Percentiles rank a stretch among this genome's conserved stretches.
Conservation (phyloP, 768 basidiomycete species). For the Crepidotus variabilis region DNA sequence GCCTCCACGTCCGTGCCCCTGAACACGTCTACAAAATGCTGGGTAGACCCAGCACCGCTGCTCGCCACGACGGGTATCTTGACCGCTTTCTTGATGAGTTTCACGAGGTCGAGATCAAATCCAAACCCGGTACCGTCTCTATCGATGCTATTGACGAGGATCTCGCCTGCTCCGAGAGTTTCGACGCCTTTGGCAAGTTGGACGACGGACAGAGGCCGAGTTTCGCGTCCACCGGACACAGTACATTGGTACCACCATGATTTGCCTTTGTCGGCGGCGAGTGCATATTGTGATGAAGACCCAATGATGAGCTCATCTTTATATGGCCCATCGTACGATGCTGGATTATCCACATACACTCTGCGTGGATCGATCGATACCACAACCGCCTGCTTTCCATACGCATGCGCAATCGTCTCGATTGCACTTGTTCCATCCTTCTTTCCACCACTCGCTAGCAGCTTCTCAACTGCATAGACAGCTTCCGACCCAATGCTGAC, state of each 20-base stretch:
- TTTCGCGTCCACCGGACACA: constrained; percentile 87
- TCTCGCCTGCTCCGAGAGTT: constrained; percentile 88
- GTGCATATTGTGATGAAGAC: constrained; percentile 27
- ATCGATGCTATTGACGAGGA: constrained; percentile 94
- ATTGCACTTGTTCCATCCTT: constrained; percentile 81
- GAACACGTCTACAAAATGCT: constrained; percentile 91
- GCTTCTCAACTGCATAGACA: constrained; percentile 86
- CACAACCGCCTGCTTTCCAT: constrained; percentile 96
- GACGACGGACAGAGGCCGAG: constrained; percentile 78
- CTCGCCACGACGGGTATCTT: constrained; percentile 92
- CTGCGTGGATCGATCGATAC: constrained; percentile 94
- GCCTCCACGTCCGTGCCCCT: constrained; percentile 77
- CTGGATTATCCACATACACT: constrained; percentile 63
- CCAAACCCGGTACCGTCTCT: constrained; percentile 90
- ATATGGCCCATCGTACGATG: constrained; percentile 67
- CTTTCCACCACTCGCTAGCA: constrained; percentile 47
- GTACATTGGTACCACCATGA: constrained; percentile 99
- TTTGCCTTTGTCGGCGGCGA: constrained; percentile 59
- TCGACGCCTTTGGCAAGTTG: constrained; percentile 94
- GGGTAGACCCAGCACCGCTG: constrained; percentile 81
- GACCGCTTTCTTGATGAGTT: constrained; percentile 71
- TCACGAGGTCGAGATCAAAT: constrained; percentile 83
- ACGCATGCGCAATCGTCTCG: constrained; percentile 84
- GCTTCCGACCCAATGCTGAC: constrained; percentile 97
- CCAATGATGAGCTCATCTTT: constrained; percentile 56